Evolutionary conservation across 2,329 filamentous ascomycete genomes (phyloP), one percentile per base, ranked within the genome.

Genomic region (Paraconiothyrium brasiliense): DNA sequence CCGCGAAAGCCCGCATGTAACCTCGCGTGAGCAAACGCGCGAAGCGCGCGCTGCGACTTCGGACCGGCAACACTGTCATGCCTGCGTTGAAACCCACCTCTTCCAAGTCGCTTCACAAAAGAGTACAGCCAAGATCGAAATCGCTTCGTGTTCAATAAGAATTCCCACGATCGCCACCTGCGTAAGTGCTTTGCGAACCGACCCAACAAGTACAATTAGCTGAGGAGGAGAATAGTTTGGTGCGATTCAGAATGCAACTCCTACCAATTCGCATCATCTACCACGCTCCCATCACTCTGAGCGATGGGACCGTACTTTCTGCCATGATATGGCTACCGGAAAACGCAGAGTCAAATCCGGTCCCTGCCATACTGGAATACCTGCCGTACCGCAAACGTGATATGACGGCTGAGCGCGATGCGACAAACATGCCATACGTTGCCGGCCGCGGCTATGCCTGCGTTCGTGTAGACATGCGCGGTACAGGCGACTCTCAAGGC

Each of bases 231-330:
- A n/a, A 37, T 11, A 52, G 20, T 10, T 52, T 16, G 5, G 22
- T 9, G 22, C 16, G 22, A 46, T 13, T 32, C 37, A 44, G 13
- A 7, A 56, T 56, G 54, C 54, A 47, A 24, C 54, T 56, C 27
- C 41, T 56, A 34, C 54, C 54, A 13, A 56, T 56, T 47, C 54
- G 54, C 54, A 32, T 56, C 22, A 56, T 56, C n/a, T 47, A 56
- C 35, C 54, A 56, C 13, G 43, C 34, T 22, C 54, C 54, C 54
- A 56, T 56, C 16, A 47, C 27, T 16, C 14, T 56, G 27, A 56
- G 54, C 30, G 54, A 56, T 56, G 54, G 54, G 2, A 56, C 27
- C n/a, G 41, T 56, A 6, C 32, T 56, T 2, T 56, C 54, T 22
- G 54, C 54, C 24, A 56, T 56, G 54, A 47, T 56, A 13, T 56